Base-by-base conservation (phyloP, 2,329 filamentous ascomycete species). In the Aspergillus quadrilineatus region DNA sequence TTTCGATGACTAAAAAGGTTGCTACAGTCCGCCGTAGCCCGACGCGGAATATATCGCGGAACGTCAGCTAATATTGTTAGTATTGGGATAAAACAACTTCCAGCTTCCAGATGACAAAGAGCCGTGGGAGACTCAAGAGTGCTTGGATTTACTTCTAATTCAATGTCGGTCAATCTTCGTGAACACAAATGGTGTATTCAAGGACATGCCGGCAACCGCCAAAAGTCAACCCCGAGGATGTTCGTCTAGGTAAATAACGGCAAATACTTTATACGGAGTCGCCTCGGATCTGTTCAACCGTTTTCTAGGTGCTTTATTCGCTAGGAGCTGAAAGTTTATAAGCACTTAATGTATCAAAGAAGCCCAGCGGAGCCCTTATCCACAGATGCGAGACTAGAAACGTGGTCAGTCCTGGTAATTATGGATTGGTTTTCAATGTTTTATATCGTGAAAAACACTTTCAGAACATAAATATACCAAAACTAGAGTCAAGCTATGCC, bases 21-120 rank as follows among this genome's bases (percentile, higher is more conserved):
- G 26, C 50, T 53, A 41, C 36, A 17, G 22, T 6, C 32, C 50
- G 43, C 57, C 63, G 45, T 50, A 50, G 53, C 58, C 64, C 63
- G 62, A 65, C 67, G 68, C 66, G 67, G 69, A 69, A 70, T 10
- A 70, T 67, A 68, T 67, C 58, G 65, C 68, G 65, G 69, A 66
- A 70, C 57, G 26, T 45, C 26, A 17, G 17, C 17, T 17, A 17
- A 17, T 17, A 29, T 48, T 26, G 42, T 9, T 9, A 37, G 10
- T 22, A 22, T 22, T 22, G 14, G 17, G 30, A 41, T 45, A 37
- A 26, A 39, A n/a, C 26, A 15, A 29, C 28, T n/a, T 30, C 32
- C 36, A 41, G 26, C 26, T 28, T 28, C 17, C n/a, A 12, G 26
- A 14, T 14, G 9, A 28, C 14, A 29, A 22, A 32, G n/a, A 34